Base-by-base conservation (phyloP, 2,329 filamentous ascomycete genomes). In the Byssoonygena ceratinophila region DNA sequence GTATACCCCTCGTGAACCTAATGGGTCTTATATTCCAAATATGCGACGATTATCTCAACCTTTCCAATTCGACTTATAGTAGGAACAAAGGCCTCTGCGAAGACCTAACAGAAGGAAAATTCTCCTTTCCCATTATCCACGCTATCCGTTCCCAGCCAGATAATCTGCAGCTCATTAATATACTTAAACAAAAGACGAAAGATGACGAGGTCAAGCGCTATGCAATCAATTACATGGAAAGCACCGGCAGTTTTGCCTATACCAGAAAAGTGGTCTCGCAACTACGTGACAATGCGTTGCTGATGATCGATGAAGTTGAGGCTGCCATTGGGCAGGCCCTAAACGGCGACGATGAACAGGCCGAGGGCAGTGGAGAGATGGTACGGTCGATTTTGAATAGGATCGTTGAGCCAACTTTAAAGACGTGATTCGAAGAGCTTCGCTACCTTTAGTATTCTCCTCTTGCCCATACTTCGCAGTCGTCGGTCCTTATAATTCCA, bases 191-290 rank as follows among this genome's bases (percentile, higher is more conserved):
- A 68, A 89, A 88, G 71, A 87, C 88, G 1, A 77, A 75, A 7
- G 84, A 94, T 61, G 80, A 85, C 50, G 84, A 89, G 60, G 85
- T 95, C 51, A 95, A 95, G 74, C 74, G 80, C 55, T 97, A 95
- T 66, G 92, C 92, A 2, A 83, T 97, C 18, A 76, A 76, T 43
- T 94, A 95, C 66, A 94, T 98, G 88, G 83, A 95, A 68, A 76
- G 78, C 57, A 94, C 85, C 0, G 89, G 89, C 34, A 94, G 85
- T 64, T 96, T 98, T 65, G 82, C 83, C 50, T 96, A 97, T 66
- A 91, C 86, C 14, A 76, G 81, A 54, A 74, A 78, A 47, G 85
- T 88, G 1, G 68, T 90, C 8, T 64, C 66, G 12, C 77, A 83
- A 31, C 71, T 91, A 57, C 77, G 82, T 41, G 76, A 76, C 56